Base-by-base conservation (phyloP, 352 stramenopile species). In the Salisapilia sapeloensis region DNA sequence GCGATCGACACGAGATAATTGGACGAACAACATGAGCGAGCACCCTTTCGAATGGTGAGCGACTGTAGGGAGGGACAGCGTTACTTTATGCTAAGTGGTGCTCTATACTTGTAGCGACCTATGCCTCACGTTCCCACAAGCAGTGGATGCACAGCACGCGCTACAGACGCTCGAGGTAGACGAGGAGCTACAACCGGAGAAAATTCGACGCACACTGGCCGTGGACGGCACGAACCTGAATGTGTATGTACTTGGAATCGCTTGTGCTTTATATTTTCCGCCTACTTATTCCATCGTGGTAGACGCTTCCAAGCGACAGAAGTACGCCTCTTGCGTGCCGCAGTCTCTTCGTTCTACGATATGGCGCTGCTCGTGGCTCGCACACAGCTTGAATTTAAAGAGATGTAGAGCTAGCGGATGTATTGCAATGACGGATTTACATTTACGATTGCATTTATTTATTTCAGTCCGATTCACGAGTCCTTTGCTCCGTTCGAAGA, bases 321-420 rank as follows among this genome's bases (percentile, higher is more conserved):
- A 45, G 75, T 85, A 35, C 71, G 75, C 33, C 47, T 91, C 38
- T 50, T 91, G 40, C 75, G 75, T 33, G 75, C 74, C 13, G 75
- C 75, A 4, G 75, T 86, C 26, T 82, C 71, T 17, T 91, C 75
- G 6, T 91, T 84, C 42, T 91, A 87, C 42, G 75, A 91, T 33
- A 91, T 91, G 71, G 56, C 60, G 17, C 45, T 84, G 24, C 49
- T 91, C 29, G 50, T 75, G 11, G 46, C 67, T 14, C 66, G 71
- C 15, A 84, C 70, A 34, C 54, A 87, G 33, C 55, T 91, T 25
- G 75, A 91, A 47, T 91, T 91, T 40, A 84, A 87, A 39, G 63
- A 83, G 60, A n/a, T n/a, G n/a, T n/a, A n/a, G n/a, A n/a, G n/a
- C n/a, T 77, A 60, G 50, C 56, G 6, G 12, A 6, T 32, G 9